These are phyloP conservation scores for Termitomyces sp. DNA, from an alignment of 768 basidiomycete species.

Conservation along the genomic window DNA sequence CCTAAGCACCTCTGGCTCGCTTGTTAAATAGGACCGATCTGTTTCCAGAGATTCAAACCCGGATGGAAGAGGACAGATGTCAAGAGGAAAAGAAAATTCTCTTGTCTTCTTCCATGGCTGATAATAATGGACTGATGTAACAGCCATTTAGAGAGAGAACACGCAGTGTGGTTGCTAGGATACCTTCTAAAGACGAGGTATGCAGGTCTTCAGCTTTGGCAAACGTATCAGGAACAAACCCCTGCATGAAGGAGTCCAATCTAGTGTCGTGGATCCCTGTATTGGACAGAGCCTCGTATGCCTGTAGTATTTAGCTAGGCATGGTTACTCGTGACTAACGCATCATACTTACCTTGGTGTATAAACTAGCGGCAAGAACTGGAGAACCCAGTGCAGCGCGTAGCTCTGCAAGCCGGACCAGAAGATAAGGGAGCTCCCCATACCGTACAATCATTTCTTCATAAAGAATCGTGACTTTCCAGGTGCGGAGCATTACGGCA, in stretches of 20 bases:
- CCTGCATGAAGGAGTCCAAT: background rate
- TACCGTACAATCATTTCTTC: background rate
- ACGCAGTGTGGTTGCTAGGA: no score
- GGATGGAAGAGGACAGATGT: background rate
- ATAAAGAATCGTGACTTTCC: background rate
- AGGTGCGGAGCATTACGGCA: background rate
- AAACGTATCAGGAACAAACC: background rate
- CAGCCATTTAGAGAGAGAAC: background rate
- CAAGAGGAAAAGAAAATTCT: background rate
- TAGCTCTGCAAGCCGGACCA: background rate
- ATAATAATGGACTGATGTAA: background rate
- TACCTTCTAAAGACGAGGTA: background rate
- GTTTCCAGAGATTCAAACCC: background rate
- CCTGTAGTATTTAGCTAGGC: background rate
- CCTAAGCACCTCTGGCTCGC: background rate
- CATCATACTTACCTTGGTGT: background rate
- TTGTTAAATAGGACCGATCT: background rate
- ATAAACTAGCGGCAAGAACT: background rate
- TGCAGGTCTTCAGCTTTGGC: background rate
- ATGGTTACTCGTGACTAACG: no score
- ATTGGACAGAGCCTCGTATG: background rate
- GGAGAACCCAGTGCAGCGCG: background rate
- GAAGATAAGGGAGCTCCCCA: background rate
- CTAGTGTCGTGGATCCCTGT: background rate
- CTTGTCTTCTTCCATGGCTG: background rate